Percentiles rank a stretch among this genome's conserved stretches.
Conservation (phyloP, 129 eudicot species). For the Erigeron canadensis region DNA sequence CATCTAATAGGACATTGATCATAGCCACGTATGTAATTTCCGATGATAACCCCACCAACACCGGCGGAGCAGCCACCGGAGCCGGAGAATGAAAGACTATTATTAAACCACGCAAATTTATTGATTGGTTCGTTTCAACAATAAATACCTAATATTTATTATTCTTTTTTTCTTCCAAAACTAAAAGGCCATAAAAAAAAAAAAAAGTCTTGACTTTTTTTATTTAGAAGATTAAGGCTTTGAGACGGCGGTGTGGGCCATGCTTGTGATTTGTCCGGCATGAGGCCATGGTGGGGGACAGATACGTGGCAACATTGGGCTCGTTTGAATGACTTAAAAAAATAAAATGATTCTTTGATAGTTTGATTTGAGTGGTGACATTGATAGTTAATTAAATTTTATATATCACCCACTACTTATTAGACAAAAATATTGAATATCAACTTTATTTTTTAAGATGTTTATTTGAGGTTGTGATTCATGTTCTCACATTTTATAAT, state of each 20-base stretch:
- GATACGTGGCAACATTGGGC: constrained; percentile 28
- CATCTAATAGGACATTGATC: neutral
- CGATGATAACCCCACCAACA: neutral
- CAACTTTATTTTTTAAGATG: neutral
- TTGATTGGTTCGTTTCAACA: constrained; percentile 16
- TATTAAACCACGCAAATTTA: constrained; percentile 14
- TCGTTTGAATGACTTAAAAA: constrained; percentile 10
- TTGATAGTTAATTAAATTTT: neutral
- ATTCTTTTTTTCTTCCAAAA: constrained; percentile 13
- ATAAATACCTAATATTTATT: constrained; percentile 28
- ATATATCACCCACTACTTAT: constrained; percentile 1
- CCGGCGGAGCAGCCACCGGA: constrained; percentile 9
- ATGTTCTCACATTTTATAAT: constrained; percentile 14
- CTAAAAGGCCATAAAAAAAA: constrained; percentile 4
- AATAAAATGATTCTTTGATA: neutral
- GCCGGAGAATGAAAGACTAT: constrained; percentile 2
- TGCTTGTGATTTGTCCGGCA: constrained; percentile 37
- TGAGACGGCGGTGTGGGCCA: constrained; percentile 33
- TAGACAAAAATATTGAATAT: constrained; percentile 22
- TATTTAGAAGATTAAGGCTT: neutral
- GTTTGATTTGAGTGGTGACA: constrained; percentile 19
- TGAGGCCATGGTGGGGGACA: constrained; percentile 37
- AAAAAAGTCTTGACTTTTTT: constrained; percentile 16
- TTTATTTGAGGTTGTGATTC: neutral
- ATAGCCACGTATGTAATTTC: neutral